Base-by-base conservation (phyloP, 2,329 filamentous ascomycete species). In the Periconia sp. region DNA sequence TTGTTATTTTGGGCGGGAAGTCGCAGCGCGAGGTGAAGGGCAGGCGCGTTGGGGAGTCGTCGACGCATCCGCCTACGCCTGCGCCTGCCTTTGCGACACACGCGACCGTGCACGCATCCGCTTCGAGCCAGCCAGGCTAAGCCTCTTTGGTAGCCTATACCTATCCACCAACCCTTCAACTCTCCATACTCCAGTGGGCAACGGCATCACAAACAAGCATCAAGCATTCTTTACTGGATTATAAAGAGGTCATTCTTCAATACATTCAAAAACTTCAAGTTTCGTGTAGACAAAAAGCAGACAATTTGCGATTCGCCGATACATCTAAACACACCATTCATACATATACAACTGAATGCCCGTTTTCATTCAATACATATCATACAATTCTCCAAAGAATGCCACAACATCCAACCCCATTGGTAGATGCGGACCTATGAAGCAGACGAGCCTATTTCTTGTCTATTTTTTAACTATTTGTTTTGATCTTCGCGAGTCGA, bases 11-110 rank as follows among this genome's bases (percentile, higher is more conserved):
- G 54, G 51, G 50, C 62, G 60, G 64, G 65, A 64, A 64, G 66
- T 67, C 60, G 64, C 66, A 62, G 57, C 63, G 59, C 23, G 69
- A 55, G 52, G 61, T 67, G 64, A 65, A 64, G 58, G 62, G 54
- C 50, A 69, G 60, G 64, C 69, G 69, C 68, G 69, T 64, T 37
- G 33, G 23, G 23, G 33, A 37, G 33, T 37, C 33, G 33, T n/a
- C 23, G 23, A 27, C 23, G 23, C 5, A 8, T 27, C n/a, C n/a
- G n/a, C n/a, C n/a, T 27, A 8, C 23, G 23, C 11, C 13, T 37
- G 33, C 33, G 33, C 33, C 33, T 6, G 33, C 33, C 33, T 37
- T 14, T n/a, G 33, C 33, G 33, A 37, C 33, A 13, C 3, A n/a
- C 15, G 33, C 33, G 33, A n/a, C 33, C 15, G 33, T n/a, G 23